Evolutionary conservation across 2,329 filamentous ascomycete genomes (phyloP), one percentile per base, ranked within the genome.

Genomic region (Diaporthe sp.): DNA sequence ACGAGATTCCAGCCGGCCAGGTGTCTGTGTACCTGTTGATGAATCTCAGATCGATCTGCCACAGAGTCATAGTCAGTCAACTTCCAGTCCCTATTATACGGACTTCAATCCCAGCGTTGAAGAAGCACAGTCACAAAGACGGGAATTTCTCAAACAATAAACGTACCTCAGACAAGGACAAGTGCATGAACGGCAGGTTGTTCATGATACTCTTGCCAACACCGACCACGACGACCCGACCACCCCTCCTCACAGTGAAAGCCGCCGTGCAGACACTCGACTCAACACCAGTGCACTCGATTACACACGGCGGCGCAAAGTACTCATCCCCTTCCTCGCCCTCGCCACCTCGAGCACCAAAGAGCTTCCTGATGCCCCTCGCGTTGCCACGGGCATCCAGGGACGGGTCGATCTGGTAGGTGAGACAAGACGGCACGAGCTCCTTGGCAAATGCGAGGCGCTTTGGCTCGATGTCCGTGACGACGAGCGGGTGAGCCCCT

Each of bases 21-120:
- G 92, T 94, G 79, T 94, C 91, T 55, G 88, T 86, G 81, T 94
- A 94, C 10, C 92, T 87, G 81, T 94, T 94, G 81, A 94, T 94
- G 83, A 94, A 94, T 51, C 89, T 90, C 37, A 94, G 85, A 78
- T 93, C 87, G 77, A 94, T 93, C 89, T 91, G 53, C 37, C 8
- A 20, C 55, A 10, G 0, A 60, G 44, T 22, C n/a, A 39, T 25
- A 28, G 53, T n/a, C 51, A 72, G 44, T 37, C 25, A 31, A 55
- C 25, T 3, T 2, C 15, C 13, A 31, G 4, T 44, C 20, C 9
- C 4, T 22, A 3, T 12, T 7, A 63, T 1, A 39, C 13, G 22
- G 15, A 9, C 2, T 22, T 34, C 13, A 53, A 17, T 51, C 8
- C 1, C 3, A 31, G 7, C 10, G 25, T 34, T 13, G 20, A 22